phyloP scores from a whole-genome alignment of 495 filamentous ascomycete species.

The Aspergillus nanangensis region DNA sequence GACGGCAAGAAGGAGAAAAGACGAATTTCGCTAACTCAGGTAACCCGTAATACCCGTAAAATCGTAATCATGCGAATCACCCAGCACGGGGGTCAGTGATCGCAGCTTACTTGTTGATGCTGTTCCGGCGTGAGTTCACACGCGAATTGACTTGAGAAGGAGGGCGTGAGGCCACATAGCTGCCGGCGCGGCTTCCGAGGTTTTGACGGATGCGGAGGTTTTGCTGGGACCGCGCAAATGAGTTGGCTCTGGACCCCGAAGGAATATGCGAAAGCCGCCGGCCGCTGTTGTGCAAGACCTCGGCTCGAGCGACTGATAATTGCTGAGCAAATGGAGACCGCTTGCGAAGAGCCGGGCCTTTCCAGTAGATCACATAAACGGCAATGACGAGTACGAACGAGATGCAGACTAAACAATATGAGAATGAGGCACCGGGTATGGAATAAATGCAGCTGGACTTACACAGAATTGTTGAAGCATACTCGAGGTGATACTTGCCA shows the following conservation, averaged over 20 bases:
- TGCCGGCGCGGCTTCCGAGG: conserved; percentile 36
- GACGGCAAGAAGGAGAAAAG: too few species aligned
- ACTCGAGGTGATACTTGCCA: conserved; percentile 54
- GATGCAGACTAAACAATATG: conserved; percentile 48
- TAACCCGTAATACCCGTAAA: conserved; percentile 5
- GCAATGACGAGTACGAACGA: conserved; percentile 64
- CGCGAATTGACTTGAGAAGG: conserved; percentile 33
- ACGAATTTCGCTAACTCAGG: too few species aligned
- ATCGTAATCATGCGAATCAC: conserved; percentile 6
- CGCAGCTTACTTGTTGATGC: conserved; percentile 12
- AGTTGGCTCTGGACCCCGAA: conserved; percentile 35
- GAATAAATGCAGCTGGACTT: too few species aligned
- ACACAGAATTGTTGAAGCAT: conserved; percentile 69
- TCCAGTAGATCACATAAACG: conserved; percentile 75
- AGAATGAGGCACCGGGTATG: too few species aligned
- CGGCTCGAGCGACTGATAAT: conserved; percentile 49
- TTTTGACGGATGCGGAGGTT: conserved; percentile 42
- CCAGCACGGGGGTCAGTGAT: neutral
- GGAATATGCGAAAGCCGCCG: conserved; percentile 36
- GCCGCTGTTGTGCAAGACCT: conserved; percentile 32
- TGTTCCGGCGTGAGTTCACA: conserved; percentile 36
- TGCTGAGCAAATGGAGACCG: conserved; percentile 72
- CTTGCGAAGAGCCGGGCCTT: conserved; percentile 63
- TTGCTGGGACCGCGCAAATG: conserved; percentile 46
- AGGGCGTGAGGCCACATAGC: conserved; percentile 28